phyloP scores from a whole-genome alignment of 495 filamentous ascomycete genomes.

The Sporormia fimetaria region DNA sequence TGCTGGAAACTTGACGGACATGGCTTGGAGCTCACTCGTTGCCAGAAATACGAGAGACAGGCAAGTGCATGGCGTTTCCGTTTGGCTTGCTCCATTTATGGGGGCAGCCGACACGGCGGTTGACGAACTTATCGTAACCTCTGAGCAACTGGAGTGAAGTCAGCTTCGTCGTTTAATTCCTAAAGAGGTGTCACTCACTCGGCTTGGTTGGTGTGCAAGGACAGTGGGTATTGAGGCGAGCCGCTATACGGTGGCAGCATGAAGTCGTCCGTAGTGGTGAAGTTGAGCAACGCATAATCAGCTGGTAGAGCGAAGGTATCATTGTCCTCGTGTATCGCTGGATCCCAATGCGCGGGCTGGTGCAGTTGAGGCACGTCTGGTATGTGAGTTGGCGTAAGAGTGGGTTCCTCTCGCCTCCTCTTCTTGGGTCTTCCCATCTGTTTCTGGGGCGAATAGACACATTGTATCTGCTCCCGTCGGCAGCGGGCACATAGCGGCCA shows the following conservation, averaged over 20 bases:
- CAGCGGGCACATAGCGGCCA: slow-evolving; percentile 27
- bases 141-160: too few species aligned
- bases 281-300: too few species aligned
- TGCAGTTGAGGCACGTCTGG: background rate
- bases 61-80: slow-evolving; percentile 26
- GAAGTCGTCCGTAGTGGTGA: too few species aligned
- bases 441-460: slow-evolving; percentile 32
- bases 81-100: background rate
- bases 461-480: slow-evolving; percentile 25
- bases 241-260: too few species aligned
- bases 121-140: background rate
- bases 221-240: too few species aligned
- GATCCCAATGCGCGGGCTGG: slow-evolving; percentile 3
- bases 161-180: too few species aligned
- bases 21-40: slow-evolving; percentile 24
- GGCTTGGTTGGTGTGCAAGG: too few species aligned
- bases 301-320: too few species aligned
- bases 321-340: slow-evolving; percentile 1
- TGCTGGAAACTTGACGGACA: slow-evolving; percentile 28
- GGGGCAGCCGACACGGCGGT: background rate
- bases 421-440: slow-evolving; percentile 32
- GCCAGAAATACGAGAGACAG: slow-evolving; percentile 32
- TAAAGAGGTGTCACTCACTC: too few species aligned
- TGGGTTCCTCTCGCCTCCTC: slow-evolving; percentile 22
- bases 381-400: background rate